Percentiles rank a stretch among this genome's conserved stretches.
Conservation (phyloP, 2,329 filamentous ascomycete genomes). For the Penicillium sp. region DNA sequence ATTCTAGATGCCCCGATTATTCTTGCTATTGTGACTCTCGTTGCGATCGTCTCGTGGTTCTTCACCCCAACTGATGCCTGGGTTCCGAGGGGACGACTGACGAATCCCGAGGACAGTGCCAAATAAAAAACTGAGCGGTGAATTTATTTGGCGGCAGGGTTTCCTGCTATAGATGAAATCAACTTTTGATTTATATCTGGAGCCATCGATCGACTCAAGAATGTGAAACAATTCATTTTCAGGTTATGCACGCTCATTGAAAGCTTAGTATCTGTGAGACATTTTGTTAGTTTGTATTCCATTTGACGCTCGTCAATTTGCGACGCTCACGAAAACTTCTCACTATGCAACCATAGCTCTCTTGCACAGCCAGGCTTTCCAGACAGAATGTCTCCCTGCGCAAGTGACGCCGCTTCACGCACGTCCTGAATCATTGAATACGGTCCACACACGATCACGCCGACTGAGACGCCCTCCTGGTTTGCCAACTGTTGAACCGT, state of each 20-base stretch:
- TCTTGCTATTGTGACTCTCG: not conserved
- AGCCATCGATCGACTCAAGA: not conserved
- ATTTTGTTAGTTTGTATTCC: too few species aligned
- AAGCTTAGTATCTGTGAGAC: not conserved
- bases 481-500: slow-evolving; percentile 6
- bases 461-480: slow-evolving; percentile 12
- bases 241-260: too few species aligned
- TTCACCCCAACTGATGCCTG: not conserved
- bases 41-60: not conserved
- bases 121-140: not conserved
- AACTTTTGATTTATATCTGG: not conserved
- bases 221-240: not conserved
- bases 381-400: slow-evolving; percentile 42
- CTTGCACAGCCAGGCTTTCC: slow-evolving; percentile 20
- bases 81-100: not conserved
- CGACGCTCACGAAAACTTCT: slow-evolving; percentile 48
- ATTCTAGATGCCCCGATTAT: not conserved
- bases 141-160: too few species aligned
- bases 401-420: slow-evolving; percentile 49
- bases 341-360: slow-evolving; percentile 51
- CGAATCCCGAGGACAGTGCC: not conserved
- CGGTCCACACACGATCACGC: slow-evolving; percentile 20
- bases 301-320: too few species aligned
- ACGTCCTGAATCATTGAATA: slow-evolving; percentile 42
- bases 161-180: not conserved